These are phyloP conservation scores for Phialemoniopsis sp. DNA, from an alignment of 2,329 filamentous ascomycete species.

Conservation along the genomic window DNA sequence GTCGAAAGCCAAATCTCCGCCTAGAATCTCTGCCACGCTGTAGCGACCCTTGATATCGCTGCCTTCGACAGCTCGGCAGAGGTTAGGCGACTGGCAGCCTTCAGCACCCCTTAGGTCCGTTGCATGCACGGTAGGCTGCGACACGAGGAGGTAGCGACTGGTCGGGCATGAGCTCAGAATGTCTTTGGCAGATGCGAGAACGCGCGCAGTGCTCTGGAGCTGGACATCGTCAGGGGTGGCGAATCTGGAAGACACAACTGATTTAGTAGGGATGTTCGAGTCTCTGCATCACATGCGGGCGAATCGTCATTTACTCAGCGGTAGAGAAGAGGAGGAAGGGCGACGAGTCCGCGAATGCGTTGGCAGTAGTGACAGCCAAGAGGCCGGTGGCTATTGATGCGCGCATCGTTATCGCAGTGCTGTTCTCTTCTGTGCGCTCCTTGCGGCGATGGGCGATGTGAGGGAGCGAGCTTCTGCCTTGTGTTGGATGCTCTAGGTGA, in stretches of 20 bases:
- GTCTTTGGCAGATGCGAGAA: constrained; percentile 36
- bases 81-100: constrained; percentile 47
- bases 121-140: constrained; percentile 70
- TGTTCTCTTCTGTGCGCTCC: constrained; percentile 1
- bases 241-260: constrained; percentile 18
- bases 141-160: constrained; percentile 71
- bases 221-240: constrained; percentile 28
- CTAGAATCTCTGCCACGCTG: constrained; percentile 55
- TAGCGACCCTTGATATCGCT: constrained; percentile 31
- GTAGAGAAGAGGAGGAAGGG: constrained; percentile 89
- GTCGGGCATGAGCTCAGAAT: constrained; percentile 67
- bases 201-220: constrained; percentile 44
- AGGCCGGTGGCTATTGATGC: constrained; percentile 44
- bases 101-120: constrained; percentile 57
- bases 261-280: constrained; percentile 15
- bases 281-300: constrained; percentile 4
- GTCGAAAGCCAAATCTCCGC: constrained; percentile 32
- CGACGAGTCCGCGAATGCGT: constrained; percentile 80
- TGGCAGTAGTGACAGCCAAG: constrained; percentile 52
- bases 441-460: constrained; percentile 5
- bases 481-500: not conserved
- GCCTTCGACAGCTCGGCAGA: constrained; percentile 35
- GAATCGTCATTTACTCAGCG: constrained; percentile 57
- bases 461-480: constrained; percentile 7
- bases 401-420: constrained; percentile 42